Conservation (phyloP, 225 moss, liverwort and hornwort genomes). For the Pseudisothecium myosuroides region DNA sequence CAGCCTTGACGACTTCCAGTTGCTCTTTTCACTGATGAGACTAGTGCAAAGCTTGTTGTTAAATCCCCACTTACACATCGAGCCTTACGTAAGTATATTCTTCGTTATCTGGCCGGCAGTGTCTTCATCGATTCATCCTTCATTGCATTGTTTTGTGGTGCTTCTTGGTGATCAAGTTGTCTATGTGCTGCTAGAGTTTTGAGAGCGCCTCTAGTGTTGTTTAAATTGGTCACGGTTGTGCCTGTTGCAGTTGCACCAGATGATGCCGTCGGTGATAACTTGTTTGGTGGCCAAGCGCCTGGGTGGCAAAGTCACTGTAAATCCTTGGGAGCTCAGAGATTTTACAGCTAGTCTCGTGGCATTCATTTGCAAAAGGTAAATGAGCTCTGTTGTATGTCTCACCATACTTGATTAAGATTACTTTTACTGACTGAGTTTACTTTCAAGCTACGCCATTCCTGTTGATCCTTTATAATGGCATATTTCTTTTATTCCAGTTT, state of each 20-base stretch:
- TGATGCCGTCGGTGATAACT: conserved; percentile 97
- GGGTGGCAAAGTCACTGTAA: conserved; percentile 79
- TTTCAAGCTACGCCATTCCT: background rate
- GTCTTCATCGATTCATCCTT: background rate
- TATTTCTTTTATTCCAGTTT: background rate
- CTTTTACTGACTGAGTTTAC: background rate
- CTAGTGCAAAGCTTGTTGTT: conserved; percentile 90
- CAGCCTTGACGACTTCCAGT: conserved; percentile 76
- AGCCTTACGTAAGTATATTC: conserved; percentile 68
- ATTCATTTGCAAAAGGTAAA: conserved; percentile 85
- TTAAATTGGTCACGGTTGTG: background rate
- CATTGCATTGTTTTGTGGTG: background rate
- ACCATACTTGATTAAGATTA: background rate
- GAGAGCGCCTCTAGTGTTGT: background rate
- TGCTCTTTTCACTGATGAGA: conserved; percentile 95
- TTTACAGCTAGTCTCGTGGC: conserved; percentile 92
- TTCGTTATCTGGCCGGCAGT: background rate
- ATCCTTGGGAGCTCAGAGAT: conserved; percentile 98
- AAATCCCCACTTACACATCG: conserved; percentile 88
- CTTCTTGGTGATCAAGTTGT: background rate
- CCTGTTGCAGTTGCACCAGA: conserved; percentile 74
- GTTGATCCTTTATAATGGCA: background rate
- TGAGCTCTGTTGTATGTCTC: background rate
- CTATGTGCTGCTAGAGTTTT: background rate
- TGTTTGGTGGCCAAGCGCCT: conserved; percentile 95